Base-by-base conservation (phyloP, 1,284 basidiomycete species). In the Rhodofomes roseus region DNA sequence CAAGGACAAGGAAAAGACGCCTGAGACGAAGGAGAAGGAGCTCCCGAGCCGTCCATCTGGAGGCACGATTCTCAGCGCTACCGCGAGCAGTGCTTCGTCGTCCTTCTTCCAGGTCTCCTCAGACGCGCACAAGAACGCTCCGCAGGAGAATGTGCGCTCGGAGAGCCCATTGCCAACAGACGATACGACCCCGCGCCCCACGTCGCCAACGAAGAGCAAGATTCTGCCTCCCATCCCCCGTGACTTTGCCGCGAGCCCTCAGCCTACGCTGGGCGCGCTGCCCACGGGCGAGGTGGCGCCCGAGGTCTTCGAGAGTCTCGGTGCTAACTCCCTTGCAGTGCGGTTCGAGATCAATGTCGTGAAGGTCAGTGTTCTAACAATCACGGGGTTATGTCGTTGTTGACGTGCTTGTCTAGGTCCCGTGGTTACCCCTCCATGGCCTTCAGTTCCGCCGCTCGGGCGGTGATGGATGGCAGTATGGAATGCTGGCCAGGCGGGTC, bases 401-500 rank as follows among this genome's bases (percentile, higher is more conserved):
- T 52, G 39, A 54, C 55, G 31, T 53, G 51, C 25, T 54, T 51
- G 63, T 66, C 4, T 68, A 96, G 92, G 92, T 98, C 20, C 96
- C 96, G 34, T 92, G 91, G 82, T 75, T 99, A 60, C 94, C 96
- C 1, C 79, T 99, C 34, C 93, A 98, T 71, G 96, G 96, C 1
- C 89, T 99, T 60, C 96, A 98, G 72, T 99, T 99, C 80, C 87
- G 96, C 57, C 82, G 96, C 59, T 85, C 92, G 0, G 87, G 92
- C 48, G 96, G 96, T 2, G 95, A 98, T 66, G 93, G 93, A 2
- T 98, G 95, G 96, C 95, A 98, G 76, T 97, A 98, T 73, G 92
- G 95, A 73, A 95, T 95, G 90, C 82, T 98, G 54, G 96, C 95
- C n/a, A 86, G 94, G 70, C 83, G 95, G 60, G 94, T 98, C 46